Evolutionary conservation across 148 eudicot species (phyloP), one percentile per base, ranked within the genome.

Genomic region (Spergularia marina): DNA sequence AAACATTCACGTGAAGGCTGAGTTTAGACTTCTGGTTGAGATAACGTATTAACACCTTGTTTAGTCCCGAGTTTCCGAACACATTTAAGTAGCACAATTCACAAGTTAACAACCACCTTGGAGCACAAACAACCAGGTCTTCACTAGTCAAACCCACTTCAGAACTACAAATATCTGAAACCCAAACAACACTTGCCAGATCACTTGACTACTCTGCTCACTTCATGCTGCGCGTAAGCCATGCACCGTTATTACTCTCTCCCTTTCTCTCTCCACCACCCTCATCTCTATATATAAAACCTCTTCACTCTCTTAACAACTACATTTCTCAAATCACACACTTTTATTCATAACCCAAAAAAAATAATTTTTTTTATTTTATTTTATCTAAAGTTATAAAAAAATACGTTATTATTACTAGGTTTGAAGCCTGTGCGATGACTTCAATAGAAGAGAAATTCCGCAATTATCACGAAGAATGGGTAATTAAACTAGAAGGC

Each of bases 401-500:
- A 23, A 23, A 23, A 23, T 23, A 23, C 25, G n/a, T n/a, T n/a
- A n/a, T n/a, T n/a, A n/a, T n/a, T n/a, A n/a, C 36, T 30, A 30
- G 34, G 2, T 30, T 30, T 30, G 1, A 30, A 30, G 2, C 36
- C 36, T 2, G 36, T 15, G 30, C 17, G 60, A 86, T 16, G 65
- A 65, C 55, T 56, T 65, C 61, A 54, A 70, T 74, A 4, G 87
- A 84, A 49, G 77, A 82, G 40, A 82, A 61, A 6, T 92, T 92
- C 73, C 36, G 85, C 1, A 60, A 18, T 4, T 90, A 79, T 65
- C 86, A 75, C 44, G 86, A 89, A 25, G 56, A 59, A 4, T 92
- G 97, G 97, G 34, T 87, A 0, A 70, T 53, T 41, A 84, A 92
- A 56, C 89, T 92, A 0, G 90, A 90, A 70, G 77, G 74, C 7